These are phyloP conservation scores for Bolboschoenus planiculmis DNA, from an alignment of 176 grass and related monocot species.

Conservation along the genomic window DNA sequence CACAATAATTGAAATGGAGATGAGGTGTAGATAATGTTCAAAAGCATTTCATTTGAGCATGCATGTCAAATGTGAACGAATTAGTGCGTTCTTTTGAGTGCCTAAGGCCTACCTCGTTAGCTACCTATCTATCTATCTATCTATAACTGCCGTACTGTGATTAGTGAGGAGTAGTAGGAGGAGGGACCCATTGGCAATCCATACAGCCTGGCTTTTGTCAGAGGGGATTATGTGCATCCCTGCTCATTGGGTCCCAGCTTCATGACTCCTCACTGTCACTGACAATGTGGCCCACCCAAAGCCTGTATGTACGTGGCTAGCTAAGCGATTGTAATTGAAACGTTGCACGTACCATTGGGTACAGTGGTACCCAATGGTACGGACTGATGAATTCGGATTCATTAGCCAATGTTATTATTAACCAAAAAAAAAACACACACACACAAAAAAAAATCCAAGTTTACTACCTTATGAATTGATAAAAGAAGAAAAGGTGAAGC, in stretches of 20 bases:
- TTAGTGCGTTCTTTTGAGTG: neutral
- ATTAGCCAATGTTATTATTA: too few relatives aligned
- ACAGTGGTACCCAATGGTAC: slow-evolving; percentile 1
- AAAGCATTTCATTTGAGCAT: neutral
- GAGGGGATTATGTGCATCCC: slow-evolving; percentile 1
- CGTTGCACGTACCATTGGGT: neutral
- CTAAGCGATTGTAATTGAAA: neutral
- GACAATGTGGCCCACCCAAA: neutral
- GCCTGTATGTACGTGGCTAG: neutral
- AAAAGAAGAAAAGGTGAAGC: too few relatives aligned
- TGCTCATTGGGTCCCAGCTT: neutral
- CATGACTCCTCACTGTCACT: neutral
- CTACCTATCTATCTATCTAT: neutral
- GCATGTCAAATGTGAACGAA: neutral
- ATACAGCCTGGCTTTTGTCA: slow-evolving; percentile 15
- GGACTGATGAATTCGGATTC: neutral
- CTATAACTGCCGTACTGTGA: neutral
- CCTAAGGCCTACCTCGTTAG: neutral
- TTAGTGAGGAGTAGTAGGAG: neutral
- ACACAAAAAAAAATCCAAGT: too few relatives aligned
- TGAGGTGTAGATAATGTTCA: neutral
- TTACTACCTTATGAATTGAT: too few relatives aligned
- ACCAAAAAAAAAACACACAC: too few relatives aligned
- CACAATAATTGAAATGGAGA: neutral
- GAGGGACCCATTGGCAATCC: neutral